A percentile compares a stretch with the other conserved stretches of the same genome.
Evolutionary conservation across 2,329 filamentous ascomycete genomes (phyloP).

Genomic region (Paraphaeosphaeria sporulosa): DNA sequence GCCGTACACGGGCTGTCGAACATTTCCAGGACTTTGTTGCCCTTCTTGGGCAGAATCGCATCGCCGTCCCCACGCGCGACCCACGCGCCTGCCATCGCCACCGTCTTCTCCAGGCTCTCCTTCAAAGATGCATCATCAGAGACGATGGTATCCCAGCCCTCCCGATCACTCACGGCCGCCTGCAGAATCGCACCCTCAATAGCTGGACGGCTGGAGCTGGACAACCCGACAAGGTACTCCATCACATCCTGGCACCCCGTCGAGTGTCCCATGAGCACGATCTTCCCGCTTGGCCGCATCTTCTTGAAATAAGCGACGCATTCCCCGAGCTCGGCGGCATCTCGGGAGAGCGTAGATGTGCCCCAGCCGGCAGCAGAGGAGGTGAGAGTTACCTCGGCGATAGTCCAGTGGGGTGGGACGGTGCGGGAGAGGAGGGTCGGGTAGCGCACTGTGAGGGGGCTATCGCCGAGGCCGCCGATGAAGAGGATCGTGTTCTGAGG

Average conservation of each 20-base stretch:
- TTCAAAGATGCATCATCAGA: constrained; percentile 36
- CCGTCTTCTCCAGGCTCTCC: constrained; percentile 19
- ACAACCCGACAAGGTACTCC: constrained; percentile 63
- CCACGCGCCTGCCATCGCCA: constrained; percentile 62
- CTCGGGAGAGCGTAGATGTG: constrained; percentile 58
- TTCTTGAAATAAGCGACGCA: constrained; percentile 60
- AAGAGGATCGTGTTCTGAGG: constrained; percentile 68
- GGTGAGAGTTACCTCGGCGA: constrained; percentile 60
- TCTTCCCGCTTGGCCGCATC: constrained; percentile 54
- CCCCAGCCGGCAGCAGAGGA: constrained; percentile 66
- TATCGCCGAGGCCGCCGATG: constrained; percentile 74
- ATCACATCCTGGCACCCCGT: constrained; percentile 74
- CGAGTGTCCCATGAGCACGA: constrained; percentile 74
- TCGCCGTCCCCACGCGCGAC: constrained; percentile 62
- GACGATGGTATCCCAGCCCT: constrained; percentile 58
- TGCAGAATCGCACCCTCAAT: constrained; percentile 82
- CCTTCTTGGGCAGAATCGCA: constrained; percentile 60
- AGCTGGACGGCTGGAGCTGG: constrained; percentile 52
- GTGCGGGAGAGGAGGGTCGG: constrained; percentile 57
- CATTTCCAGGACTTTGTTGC: constrained; percentile 34
- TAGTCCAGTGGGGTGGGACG: constrained; percentile 60
- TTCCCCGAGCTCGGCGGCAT: constrained; percentile 62
- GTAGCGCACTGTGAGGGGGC: constrained; percentile 71
- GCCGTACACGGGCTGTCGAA: constrained; percentile 61
- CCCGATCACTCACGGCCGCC: constrained; percentile 79